Conservation (phyloP, 1,284 basidiomycete species). For the Rhodotorula mucilaginosa region DNA sequence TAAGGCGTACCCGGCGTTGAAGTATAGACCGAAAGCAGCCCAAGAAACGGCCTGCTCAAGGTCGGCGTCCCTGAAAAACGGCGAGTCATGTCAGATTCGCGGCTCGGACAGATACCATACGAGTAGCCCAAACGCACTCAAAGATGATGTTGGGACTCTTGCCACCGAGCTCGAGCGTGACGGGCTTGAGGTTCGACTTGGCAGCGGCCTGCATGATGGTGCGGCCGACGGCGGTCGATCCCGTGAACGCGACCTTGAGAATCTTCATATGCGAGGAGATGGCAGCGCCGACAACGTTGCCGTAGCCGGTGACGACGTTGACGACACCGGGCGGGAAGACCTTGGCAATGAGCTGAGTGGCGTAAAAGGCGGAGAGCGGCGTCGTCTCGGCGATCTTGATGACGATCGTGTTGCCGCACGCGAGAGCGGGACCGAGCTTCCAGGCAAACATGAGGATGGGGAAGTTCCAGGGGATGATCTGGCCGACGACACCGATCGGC, state of each 20-base stretch:
- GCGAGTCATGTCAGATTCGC: neutral
- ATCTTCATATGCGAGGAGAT: slow-evolving; percentile 60
- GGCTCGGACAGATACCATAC: neutral
- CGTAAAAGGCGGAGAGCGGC: slow-evolving; percentile 65
- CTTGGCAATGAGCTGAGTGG: slow-evolving; percentile 54
- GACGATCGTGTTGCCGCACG: slow-evolving; percentile 76
- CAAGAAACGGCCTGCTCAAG: slow-evolving; percentile 76
- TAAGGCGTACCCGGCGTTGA: slow-evolving; percentile 10
- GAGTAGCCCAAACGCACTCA: slow-evolving; percentile 15
- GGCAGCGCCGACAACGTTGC: slow-evolving; percentile 78
- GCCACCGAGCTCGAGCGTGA: slow-evolving; percentile 89
- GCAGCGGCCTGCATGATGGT: slow-evolving; percentile 80
- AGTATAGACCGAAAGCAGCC: slow-evolving; percentile 54
- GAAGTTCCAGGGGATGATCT: slow-evolving; percentile 63
- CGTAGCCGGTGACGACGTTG: slow-evolving; percentile 65
- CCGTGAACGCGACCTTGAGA: slow-evolving; percentile 57
- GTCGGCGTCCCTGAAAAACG: slow-evolving; percentile 54
- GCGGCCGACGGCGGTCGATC: slow-evolving; percentile 72
- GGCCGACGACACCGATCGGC: slow-evolving; percentile 86
- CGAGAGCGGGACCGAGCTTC: slow-evolving; percentile 82
- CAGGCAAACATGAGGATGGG: slow-evolving; percentile 75
- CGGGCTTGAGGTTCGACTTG: slow-evolving; percentile 82
- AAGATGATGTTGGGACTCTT: slow-evolving; percentile 58
- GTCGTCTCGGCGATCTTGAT: slow-evolving; percentile 74
- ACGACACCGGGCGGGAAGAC: slow-evolving; percentile 91